phyloP scores from a whole-genome alignment of 805 yeast species.

The Kockiozyma suomiensis region DNA sequence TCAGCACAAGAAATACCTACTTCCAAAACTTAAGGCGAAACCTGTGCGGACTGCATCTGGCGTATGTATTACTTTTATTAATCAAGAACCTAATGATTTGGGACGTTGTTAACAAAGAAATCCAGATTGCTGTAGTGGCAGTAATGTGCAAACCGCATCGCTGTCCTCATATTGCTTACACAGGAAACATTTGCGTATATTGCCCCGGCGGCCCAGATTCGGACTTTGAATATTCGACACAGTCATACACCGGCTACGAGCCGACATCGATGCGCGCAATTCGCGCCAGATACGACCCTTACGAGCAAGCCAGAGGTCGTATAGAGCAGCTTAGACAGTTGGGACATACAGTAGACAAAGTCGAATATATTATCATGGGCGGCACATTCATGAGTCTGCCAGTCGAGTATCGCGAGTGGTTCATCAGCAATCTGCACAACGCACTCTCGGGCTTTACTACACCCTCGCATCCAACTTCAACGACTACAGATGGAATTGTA shows the following conservation, averaged over 20 bases:
- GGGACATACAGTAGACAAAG: slow-evolving; percentile 96
- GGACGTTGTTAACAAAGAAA: background rate
- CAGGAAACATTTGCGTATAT: slow-evolving; percentile 96
- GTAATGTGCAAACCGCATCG: slow-evolving; percentile 99
- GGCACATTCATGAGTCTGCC: slow-evolving; percentile 98
- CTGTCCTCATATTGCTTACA: slow-evolving; percentile 98
- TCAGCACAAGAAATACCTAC: slow-evolving; percentile 84
- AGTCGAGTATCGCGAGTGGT: slow-evolving; percentile 82
- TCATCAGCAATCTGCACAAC: slow-evolving; percentile 87
- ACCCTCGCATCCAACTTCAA: slow-evolving; percentile 43
- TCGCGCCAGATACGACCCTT: slow-evolving; percentile 96
- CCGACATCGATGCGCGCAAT: slow-evolving; percentile 99
- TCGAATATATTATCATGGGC: slow-evolving; percentile 97
- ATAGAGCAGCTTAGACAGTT: slow-evolving; percentile 92
- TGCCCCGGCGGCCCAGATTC: slow-evolving; percentile 99
- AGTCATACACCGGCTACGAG: slow-evolving; percentile 97
- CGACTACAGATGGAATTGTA: slow-evolving; percentile 41
- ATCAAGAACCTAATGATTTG: no score
- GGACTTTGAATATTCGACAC: slow-evolving; percentile 96
- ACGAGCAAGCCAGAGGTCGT: slow-evolving; percentile 97
- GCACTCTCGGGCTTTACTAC: slow-evolving; percentile 89
- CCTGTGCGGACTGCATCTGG: slow-evolving; percentile 99
- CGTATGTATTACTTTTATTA: slow-evolving; percentile 25
- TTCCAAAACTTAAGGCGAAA: slow-evolving; percentile 96
- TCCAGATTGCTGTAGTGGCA: slow-evolving; percentile 88